Percentiles rank a stretch among this genome's conserved stretches.
phyloP scores from a whole-genome alignment of 1,284 basidiomycete genomes.

The Leccinum pachyderme region DNA sequence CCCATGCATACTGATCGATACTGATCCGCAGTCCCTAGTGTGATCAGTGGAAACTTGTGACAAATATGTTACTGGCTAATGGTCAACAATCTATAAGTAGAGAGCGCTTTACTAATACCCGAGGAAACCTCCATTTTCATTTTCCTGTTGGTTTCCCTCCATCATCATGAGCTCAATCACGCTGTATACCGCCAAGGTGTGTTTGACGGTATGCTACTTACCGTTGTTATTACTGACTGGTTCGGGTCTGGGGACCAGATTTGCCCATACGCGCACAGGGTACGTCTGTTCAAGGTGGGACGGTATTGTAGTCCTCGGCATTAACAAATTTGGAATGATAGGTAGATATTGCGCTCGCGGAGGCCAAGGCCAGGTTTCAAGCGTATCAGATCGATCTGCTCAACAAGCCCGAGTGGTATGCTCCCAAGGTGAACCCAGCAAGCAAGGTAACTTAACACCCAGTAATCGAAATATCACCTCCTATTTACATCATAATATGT shows the following conservation, averaged over 20 bases:
- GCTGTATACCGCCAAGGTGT: conserved; percentile 48
- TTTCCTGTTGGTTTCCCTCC: not conserved
- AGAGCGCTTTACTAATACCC: not conserved
- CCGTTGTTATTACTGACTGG: not conserved
- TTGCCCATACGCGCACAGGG: conserved; percentile 18
- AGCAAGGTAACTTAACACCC: conserved; percentile 45
- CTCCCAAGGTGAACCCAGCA: conserved; percentile 57
- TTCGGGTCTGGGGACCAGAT: not conserved
- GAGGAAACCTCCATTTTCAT: not conserved
- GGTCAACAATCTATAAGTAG: conserved; percentile 6
- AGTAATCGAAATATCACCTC: not conserved
- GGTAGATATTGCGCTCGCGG: conserved; percentile 58
- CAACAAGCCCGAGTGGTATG: conserved; percentile 68
- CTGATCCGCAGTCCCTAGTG: no score
- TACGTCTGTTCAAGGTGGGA: not conserved
- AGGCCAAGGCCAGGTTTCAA: conserved; percentile 49
- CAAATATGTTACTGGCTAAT: no score
- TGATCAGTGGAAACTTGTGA: no score
- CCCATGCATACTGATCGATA: no score
- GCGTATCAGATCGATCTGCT: conserved; percentile 53
- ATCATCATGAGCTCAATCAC: conserved; percentile 35
- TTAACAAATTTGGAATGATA: conserved; percentile 21
- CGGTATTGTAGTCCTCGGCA: not conserved
- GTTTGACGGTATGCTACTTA: not conserved
- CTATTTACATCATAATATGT: not conserved